Evolutionary conservation across 768 basidiomycete genomes (phyloP).

Genomic region (Lactarius deliciosus): DNA sequence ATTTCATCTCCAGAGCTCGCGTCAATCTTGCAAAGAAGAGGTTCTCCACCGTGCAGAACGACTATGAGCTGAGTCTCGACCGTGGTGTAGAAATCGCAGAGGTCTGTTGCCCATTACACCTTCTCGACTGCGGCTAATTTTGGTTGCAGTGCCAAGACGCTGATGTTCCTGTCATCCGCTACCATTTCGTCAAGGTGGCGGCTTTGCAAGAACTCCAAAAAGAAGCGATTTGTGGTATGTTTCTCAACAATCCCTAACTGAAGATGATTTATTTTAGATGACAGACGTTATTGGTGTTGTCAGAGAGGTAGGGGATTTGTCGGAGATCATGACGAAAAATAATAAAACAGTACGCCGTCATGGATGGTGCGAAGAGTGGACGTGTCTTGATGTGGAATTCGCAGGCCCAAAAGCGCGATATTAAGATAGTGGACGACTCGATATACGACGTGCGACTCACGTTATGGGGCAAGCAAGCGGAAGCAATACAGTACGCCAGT

Average conservation of each 20-base stretch:
- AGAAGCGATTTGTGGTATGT: slow-evolving; percentile 80
- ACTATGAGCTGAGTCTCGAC: slow-evolving; percentile 91
- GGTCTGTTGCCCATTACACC: slow-evolving; percentile 42
- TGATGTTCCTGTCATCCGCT: slow-evolving; percentile 78
- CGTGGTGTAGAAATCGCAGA: slow-evolving; percentile 82
- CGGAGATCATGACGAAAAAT: slow-evolving; percentile 73
- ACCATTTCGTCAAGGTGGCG: slow-evolving; percentile 70
- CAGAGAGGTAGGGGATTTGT: slow-evolving; percentile 68
- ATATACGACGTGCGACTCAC: slow-evolving; percentile 79
- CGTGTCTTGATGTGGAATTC: neutral
- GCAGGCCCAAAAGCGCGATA: slow-evolving; percentile 85
- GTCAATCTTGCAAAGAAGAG: slow-evolving; percentile 97
- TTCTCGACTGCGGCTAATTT: slow-evolving; percentile 5
- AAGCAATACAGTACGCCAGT: slow-evolving; percentile 67
- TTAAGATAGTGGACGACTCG: slow-evolving; percentile 84
- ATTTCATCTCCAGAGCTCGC: slow-evolving; percentile 84
- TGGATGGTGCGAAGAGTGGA: neutral
- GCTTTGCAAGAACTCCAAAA: slow-evolving; percentile 64
- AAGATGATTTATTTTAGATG: slow-evolving; percentile 5
- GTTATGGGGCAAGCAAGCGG: slow-evolving; percentile 95
- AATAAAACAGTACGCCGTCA: slow-evolving; percentile 51
- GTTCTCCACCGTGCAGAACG: slow-evolving; percentile 85
- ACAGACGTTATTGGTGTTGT: slow-evolving; percentile 87
- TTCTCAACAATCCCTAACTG: neutral
- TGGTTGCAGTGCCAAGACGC: slow-evolving; percentile 73